Conservation (phyloP, 2,329 filamentous ascomycete genomes). For the Colletotrichum euphorbiae region DNA sequence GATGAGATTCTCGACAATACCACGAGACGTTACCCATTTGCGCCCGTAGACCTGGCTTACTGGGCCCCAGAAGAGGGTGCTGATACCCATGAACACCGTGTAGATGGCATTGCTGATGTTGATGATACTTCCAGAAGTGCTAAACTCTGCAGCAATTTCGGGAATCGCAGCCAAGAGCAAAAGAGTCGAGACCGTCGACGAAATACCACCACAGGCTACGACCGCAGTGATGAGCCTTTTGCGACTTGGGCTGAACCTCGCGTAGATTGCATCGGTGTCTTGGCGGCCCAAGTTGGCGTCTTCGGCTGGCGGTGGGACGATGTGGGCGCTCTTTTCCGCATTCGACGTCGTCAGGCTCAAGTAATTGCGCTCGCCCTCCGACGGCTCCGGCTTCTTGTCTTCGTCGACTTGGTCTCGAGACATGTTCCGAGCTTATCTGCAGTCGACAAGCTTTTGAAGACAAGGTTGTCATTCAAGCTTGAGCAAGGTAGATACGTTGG, state of each 20-base stretch:
- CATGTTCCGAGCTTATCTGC: constrained; percentile 5
- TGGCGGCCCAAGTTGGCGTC: constrained; percentile 27
- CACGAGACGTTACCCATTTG: constrained; percentile 53
- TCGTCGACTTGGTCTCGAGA: constrained; percentile 3
- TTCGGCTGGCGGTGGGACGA: constrained; percentile 11
- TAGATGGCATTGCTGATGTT: constrained; percentile 79
- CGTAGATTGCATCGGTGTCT: constrained; percentile 32
- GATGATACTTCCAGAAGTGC: constrained; percentile 75
- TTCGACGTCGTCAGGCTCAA: constrained; percentile 29
- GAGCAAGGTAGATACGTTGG: neutral
- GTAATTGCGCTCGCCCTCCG: neutral
- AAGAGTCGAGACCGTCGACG: constrained; percentile 28
- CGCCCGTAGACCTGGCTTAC: constrained; percentile 69
- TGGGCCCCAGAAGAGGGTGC: constrained; percentile 74
- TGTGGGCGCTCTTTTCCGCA: constrained; percentile 26
- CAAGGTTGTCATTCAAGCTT: neutral
- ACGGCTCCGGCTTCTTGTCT: constrained; percentile 7
- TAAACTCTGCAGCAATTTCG: constrained; percentile 75
- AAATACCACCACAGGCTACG: constrained; percentile 29
- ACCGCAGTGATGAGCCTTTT: constrained; percentile 32
- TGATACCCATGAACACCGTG: constrained; percentile 76
- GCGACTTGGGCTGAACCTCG: constrained; percentile 13
- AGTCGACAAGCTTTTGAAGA: neutral
- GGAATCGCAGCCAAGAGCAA: constrained; percentile 78
- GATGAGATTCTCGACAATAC: constrained; percentile 42